Base-by-base conservation (phyloP, 2,329 filamentous ascomycete species). In the Aspergillus fischeri region DNA sequence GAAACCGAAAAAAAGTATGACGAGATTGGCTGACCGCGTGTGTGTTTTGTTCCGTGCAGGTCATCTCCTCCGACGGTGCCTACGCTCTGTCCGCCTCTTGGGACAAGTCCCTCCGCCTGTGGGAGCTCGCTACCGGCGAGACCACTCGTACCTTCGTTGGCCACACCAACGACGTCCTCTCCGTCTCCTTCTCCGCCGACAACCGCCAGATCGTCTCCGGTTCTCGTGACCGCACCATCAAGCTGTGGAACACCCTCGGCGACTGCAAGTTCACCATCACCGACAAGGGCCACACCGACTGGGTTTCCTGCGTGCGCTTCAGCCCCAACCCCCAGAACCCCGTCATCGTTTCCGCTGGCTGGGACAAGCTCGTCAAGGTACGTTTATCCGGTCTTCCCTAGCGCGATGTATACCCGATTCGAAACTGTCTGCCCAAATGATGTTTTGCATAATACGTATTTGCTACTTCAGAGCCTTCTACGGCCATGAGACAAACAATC, bases 241-340 rank as follows among this genome's bases (percentile, higher is more conserved):
- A 97, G 91, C 89, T 99, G 75, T 99, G 94, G 94, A 99, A 99
- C 87, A 99, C 94, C 73, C 91, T 99, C 69, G 94, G 94, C 82
- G 94, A 99, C 88, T 99, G 94, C 92, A 99, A 99, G 87, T 99
- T 88, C 89, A 99, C 93, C 84, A 97, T 99, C 86, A 96, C 91
- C 82, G 94, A 99, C 79, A 99, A 99, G 90, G 94, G 94, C 78
- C 94, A 99, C 87, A 91, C 91, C 81, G 94, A 99, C 82, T 99
- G 94, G 94, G 94, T 96, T 72, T 97, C 93, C 65, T 97, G 93
- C 85, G 94, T 99, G 71, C 90, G 94, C 81, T 99, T 99, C 90
- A 95, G 90, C 83, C 94, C 94, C 78, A 99, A 99, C 87, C 94
- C 94, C 76, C 93, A 97, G 86, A 99, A 97, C 89, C 93, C 94